phyloP scores from a whole-genome alignment of 306 rosid species.

The Datisca glomerata region DNA sequence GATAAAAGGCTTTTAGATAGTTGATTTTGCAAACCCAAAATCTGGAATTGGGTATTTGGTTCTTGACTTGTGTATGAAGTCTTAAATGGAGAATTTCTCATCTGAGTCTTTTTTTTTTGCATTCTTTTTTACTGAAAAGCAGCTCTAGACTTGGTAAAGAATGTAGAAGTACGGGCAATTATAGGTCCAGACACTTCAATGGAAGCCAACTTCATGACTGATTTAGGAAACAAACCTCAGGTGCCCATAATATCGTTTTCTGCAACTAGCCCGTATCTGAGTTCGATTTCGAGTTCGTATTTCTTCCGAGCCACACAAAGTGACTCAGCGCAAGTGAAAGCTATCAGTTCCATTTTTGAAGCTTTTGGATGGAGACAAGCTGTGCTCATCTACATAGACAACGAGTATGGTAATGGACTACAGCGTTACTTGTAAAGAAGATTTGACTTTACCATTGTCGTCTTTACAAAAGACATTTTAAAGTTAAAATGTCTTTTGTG shows the following conservation, averaged over 20 bases:
- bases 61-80: no score
- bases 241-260: constrained; percentile 23
- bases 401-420: constrained; percentile 6
- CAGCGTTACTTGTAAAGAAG: no score
- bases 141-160: constrained; percentile 34
- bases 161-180: constrained; percentile 32
- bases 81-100: no score
- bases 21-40: no score
- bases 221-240: constrained; percentile 20
- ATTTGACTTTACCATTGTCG: no score
- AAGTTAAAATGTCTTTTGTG: no score
- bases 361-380: no score
- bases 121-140: not conserved
- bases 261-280: constrained; percentile 20
- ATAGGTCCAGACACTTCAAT: constrained; percentile 19
- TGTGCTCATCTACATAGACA: not conserved
- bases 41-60: no score
- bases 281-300: constrained; percentile 6
- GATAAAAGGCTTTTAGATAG: no score
- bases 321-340: constrained; percentile 7
- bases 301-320: constrained; percentile 15
- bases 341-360: constrained; percentile 6
- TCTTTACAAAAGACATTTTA: no score
- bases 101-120: not conserved
- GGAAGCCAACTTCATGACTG: constrained; percentile 16